Evolutionary conservation across 2,329 filamentous ascomycete genomes (phyloP).

Genomic region (Alternaria atra): DNA sequence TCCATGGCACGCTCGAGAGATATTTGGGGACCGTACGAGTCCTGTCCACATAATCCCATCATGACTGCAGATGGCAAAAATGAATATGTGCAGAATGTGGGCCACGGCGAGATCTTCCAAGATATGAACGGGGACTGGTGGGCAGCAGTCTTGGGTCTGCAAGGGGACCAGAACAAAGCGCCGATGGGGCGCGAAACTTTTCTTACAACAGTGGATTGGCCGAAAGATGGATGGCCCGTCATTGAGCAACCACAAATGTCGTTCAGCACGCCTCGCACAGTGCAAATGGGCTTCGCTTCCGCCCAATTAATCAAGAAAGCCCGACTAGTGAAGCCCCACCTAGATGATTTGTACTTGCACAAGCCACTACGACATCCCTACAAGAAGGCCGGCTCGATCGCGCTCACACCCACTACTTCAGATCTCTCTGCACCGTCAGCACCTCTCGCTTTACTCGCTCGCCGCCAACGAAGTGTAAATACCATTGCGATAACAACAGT

Average conservation of each 20-base stretch:
- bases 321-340: neutral
- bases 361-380: neutral
- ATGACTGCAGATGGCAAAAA: constrained; percentile 34
- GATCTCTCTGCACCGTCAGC: neutral
- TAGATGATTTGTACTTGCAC: neutral
- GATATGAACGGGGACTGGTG: constrained; percentile 63
- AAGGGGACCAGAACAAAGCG: constrained; percentile 7
- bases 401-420: neutral
- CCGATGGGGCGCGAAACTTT: constrained; percentile 24
- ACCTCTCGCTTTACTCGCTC: neutral
- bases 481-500: neutral
- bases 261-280: constrained; percentile 4
- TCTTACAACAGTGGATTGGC: constrained; percentile 19
- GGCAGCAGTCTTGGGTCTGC: constrained; percentile 58
- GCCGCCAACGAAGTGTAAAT: neutral
- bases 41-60: constrained; percentile 34
- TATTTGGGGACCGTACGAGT: constrained; percentile 36
- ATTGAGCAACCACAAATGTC: constrained; percentile 32
- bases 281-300: neutral
- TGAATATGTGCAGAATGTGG: constrained; percentile 60
- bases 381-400: neutral
- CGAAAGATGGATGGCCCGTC: constrained; percentile 52
- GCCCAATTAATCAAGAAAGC: neutral
- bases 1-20: constrained; percentile 42
- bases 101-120: constrained; percentile 66